Evolutionary conservation across 2,329 filamentous ascomycete genomes (phyloP).

Genomic region (Paraphoma sp.): DNA sequence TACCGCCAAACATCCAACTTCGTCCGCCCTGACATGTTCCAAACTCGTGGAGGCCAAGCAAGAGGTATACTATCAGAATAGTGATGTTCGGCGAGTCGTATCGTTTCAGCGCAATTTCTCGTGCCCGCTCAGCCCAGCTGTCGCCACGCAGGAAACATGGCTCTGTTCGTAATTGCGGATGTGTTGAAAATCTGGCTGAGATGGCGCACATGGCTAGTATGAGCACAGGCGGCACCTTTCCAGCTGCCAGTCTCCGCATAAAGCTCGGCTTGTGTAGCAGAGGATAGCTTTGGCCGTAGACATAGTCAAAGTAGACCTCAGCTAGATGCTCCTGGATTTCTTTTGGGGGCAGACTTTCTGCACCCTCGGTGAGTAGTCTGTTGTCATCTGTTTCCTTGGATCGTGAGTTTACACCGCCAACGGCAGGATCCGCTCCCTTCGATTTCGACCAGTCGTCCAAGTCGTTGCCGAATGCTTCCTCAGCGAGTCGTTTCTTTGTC

Average conservation of each 20-base stretch:
- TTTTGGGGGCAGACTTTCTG: conserved; percentile 79
- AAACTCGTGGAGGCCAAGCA: conserved; percentile 92
- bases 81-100: conserved; percentile 98
- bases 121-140: conserved; percentile 86
- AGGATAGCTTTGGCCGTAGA: conserved; percentile 95
- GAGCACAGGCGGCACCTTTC: conserved; percentile 85
- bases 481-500: conserved; percentile 79
- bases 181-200: conserved; percentile 91
- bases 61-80: conserved; percentile 86
- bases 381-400: conserved; percentile 71
- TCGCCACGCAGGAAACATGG: conserved; percentile 89
- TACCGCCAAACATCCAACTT: conserved; percentile 94
- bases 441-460: conserved; percentile 80
- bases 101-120: conserved; percentile 82
- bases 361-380: conserved; percentile 80
- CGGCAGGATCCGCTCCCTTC: conserved; percentile 58
- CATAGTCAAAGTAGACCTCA: conserved; percentile 92
- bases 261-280: conserved; percentile 96
- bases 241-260: conserved; percentile 83
- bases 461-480: conserved; percentile 86
- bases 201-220: conserved; percentile 94
- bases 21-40: conserved; percentile 95
- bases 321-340: conserved; percentile 93
- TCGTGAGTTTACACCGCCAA: conserved; percentile 56
- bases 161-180: conserved; percentile 77